Base-by-base conservation (phyloP, 2,329 filamentous ascomycete genomes). In the Fusarium compactum region DNA sequence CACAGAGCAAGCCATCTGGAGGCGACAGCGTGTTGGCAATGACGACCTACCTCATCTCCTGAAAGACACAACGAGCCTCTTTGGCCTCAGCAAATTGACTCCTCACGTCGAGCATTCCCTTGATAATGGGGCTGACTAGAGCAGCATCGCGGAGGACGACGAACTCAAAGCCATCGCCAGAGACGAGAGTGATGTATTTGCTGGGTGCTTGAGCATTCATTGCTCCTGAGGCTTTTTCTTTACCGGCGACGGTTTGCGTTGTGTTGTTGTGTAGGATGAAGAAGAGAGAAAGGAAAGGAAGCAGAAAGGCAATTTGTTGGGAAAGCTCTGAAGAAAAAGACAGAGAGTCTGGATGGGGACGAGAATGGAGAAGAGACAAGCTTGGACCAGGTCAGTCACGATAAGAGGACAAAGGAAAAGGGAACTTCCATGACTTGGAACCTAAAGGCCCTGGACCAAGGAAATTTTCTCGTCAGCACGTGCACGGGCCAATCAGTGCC, bases 141-240 rank as follows among this genome's bases (percentile, higher is more conserved):
- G 91, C 89, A 5, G 91, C 90, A 52, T 92, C 90, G 57, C 92
- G 89, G 58, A 92, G 84, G 54, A 95, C 85, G 69, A 92, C 88
- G 78, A 93, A 95, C 82, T 94, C 91, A 78, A 89, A 94, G 74
- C 88, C 91, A 79, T 95, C 92, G 71, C 85, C 86, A 1, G 92
- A 94, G 44, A 94, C 85, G 55, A 95, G 87, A 8, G 92, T 95
- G 70, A 95, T 87, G 80, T 94, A 95, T 76, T 93, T 90, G 80
- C 86, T 88, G 51, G 76, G 74, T 24, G 62, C 53, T 34, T 70
- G 69, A 14, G 67, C 45, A 54, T 74, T 74, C 76, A 77, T 77
- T 45, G 25, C 57, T 51, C 70, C 16, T 14, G 25, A 50, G 22
- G 22, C 10, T 16, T 38, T 25, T 24, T 41, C 29, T 48, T 32